Percentiles rank a stretch among this genome's conserved stretches.
phyloP scores from a whole-genome alignment of 148 eudicot species.

The Vaccinium macrocarpon region DNA sequence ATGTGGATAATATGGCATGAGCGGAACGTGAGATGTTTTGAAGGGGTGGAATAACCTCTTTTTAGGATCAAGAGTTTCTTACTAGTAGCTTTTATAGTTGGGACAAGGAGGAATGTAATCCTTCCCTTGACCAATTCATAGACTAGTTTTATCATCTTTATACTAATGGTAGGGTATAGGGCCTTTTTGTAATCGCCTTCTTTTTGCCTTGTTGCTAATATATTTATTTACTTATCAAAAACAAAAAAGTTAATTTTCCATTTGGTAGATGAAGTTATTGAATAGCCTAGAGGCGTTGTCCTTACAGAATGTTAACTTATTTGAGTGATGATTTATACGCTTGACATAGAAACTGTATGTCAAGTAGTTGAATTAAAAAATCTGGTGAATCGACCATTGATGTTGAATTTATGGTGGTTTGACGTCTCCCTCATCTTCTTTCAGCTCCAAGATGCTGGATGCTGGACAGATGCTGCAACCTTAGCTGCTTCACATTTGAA shows the following conservation, averaged over 20 bases:
- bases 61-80: too few relatives aligned
- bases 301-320: not conserved
- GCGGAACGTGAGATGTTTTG: too few relatives aligned
- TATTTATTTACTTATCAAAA: too few relatives aligned
- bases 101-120: too few relatives aligned
- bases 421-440: constrained; percentile 12
- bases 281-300: not conserved
- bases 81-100: too few relatives aligned
- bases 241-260: not conserved
- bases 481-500: constrained; percentile 95
- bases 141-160: too few relatives aligned
- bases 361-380: not conserved
- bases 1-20: too few relatives aligned
- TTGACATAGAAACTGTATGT: not conserved
- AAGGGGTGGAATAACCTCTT: too few relatives aligned
- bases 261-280: not conserved
- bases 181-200: too few relatives aligned
- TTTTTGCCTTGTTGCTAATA: too few relatives aligned
- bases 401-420: constrained; percentile 3
- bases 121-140: too few relatives aligned
- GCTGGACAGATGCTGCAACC: constrained; percentile 99
- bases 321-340: not conserved
- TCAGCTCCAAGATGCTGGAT: constrained; percentile 99
- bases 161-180: too few relatives aligned
- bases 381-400: not conserved